These are phyloP conservation scores for Nephelium lappaceum DNA, from an alignment of 345 rosid genomes.

Conservation along the genomic window DNA sequence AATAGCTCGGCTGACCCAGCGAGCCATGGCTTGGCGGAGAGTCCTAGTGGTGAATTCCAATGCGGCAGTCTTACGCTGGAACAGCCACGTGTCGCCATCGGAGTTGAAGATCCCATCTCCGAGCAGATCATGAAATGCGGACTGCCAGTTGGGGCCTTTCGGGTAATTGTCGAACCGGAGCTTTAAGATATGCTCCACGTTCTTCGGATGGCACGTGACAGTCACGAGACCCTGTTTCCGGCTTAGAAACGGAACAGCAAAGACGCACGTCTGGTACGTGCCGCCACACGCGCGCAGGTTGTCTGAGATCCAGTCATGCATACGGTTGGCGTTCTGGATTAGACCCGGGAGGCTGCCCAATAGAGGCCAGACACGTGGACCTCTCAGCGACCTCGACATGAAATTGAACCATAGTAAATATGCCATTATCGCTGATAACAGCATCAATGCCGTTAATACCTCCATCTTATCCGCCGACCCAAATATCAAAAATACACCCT, in stretches of 20 bases:
- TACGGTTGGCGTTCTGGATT: slow-evolving; percentile 49
- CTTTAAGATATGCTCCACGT: slow-evolving; percentile 71
- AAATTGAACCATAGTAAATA: slow-evolving; percentile 60
- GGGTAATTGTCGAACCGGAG: slow-evolving; percentile 75
- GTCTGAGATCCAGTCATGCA: slow-evolving; percentile 83
- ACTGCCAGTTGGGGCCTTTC: slow-evolving; percentile 81
- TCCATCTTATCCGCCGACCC: slow-evolving; percentile 38
- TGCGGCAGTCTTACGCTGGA: slow-evolving; percentile 89
- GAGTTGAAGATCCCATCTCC: slow-evolving; percentile 78
- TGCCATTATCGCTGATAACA: slow-evolving; percentile 42
- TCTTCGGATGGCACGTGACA: slow-evolving; percentile 77
- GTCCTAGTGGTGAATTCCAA: slow-evolving; percentile 78
- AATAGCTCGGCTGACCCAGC: slow-evolving; percentile 79
- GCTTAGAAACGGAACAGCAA: slow-evolving; percentile 56
- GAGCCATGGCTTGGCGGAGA: slow-evolving; percentile 77
- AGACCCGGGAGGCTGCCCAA: slow-evolving; percentile 80
- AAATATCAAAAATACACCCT: slow-evolving; percentile 1
- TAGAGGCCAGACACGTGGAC: slow-evolving; percentile 80
- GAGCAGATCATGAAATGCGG: slow-evolving; percentile 69
- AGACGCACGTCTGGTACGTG: slow-evolving; percentile 77
- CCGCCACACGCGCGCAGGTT: slow-evolving; percentile 70
- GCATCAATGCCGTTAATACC: slow-evolving; percentile 42
- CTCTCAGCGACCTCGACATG: slow-evolving; percentile 39
- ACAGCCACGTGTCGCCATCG: slow-evolving; percentile 78
- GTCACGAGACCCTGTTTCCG: slow-evolving; percentile 76